Percentiles rank a stretch among this genome's conserved stretches.
These are phyloP conservation scores for Prunus campanulata DNA, from an alignment of 306 rosid species.

Conservation along the genomic window DNA sequence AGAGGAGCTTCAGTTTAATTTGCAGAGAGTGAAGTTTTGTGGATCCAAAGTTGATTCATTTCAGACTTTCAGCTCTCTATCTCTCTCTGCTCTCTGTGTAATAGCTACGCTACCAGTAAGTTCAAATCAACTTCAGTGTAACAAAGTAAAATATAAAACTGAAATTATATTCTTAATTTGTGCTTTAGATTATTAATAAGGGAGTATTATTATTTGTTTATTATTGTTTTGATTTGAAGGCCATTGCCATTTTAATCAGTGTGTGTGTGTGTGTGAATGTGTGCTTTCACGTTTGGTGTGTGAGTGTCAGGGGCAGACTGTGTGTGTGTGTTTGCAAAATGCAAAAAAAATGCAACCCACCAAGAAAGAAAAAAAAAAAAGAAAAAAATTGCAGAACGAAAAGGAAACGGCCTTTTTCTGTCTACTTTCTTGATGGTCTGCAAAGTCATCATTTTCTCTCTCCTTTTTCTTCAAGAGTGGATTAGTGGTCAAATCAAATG, in stretches of 20 bases:
- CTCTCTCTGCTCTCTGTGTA: not conserved
- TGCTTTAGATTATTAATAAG: not conserved
- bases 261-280: slow-evolving; percentile 8
- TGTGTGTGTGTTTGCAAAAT: not conserved
- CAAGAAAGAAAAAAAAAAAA: too few species aligned
- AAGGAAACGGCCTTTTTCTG: slow-evolving; percentile 37
- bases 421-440: slow-evolving; percentile 33
- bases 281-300: slow-evolving; percentile 22
- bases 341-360: not conserved
- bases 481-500: not conserved
- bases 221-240: not conserved
- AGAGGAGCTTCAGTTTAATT: not conserved
- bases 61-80: not conserved
- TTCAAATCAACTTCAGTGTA: not conserved
- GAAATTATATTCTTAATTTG: not conserved
- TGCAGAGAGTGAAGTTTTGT: not conserved
- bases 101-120: not conserved
- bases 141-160: not conserved
- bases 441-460: slow-evolving; percentile 25
- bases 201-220: not conserved
- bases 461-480: not conserved
- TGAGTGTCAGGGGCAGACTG: slow-evolving; percentile 4
- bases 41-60: slow-evolving; percentile 21
- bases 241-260: slow-evolving; percentile 5
- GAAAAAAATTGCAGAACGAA: not conserved